Evolutionary conservation across 495 filamentous ascomycete genomes (phyloP).

Genomic region (Penicillium bialowiezense): DNA sequence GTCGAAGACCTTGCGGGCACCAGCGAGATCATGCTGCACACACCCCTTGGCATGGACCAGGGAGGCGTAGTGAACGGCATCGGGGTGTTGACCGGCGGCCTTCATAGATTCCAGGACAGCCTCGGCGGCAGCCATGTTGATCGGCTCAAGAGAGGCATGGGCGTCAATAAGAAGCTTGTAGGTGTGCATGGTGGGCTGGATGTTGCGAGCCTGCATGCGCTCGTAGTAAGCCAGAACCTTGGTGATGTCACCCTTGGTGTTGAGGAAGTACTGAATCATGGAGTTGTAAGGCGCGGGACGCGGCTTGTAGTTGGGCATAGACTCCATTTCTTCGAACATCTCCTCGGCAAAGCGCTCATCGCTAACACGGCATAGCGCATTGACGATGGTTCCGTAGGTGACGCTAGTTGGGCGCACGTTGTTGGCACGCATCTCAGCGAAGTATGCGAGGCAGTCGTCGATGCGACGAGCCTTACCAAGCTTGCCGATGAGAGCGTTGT

Average conservation of each 20-base stretch:
- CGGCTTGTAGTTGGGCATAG: constrained; percentile 97
- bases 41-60: constrained; percentile 96
- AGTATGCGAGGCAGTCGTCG: constrained; percentile 97
- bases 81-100: constrained; percentile 67
- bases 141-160: constrained; percentile 87
- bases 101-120: constrained; percentile 76
- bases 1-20: constrained; percentile 79
- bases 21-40: constrained; percentile 83
- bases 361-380: constrained; percentile 93
- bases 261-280: constrained; percentile 98
- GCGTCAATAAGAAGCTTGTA: constrained; percentile 98
- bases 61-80: constrained; percentile 92
- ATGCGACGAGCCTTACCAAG: constrained; percentile 96
- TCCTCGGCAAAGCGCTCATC: constrained; percentile 97
- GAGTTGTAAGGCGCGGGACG: constrained; percentile 96
- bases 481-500: constrained; percentile 98
- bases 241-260: constrained; percentile 87
- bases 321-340: constrained; percentile 98
- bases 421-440: constrained; percentile 90
- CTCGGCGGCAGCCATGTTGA: constrained; percentile 89
- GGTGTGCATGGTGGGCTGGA: constrained; percentile 89
- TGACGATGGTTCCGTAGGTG: constrained; percentile 97
- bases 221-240: constrained; percentile 97
- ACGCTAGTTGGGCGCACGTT: constrained; percentile 95
- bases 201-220: constrained; percentile 83